Evolutionary conservation across 257 asterid species (phyloP).

Genomic region (Plectranthus barbatus): DNA sequence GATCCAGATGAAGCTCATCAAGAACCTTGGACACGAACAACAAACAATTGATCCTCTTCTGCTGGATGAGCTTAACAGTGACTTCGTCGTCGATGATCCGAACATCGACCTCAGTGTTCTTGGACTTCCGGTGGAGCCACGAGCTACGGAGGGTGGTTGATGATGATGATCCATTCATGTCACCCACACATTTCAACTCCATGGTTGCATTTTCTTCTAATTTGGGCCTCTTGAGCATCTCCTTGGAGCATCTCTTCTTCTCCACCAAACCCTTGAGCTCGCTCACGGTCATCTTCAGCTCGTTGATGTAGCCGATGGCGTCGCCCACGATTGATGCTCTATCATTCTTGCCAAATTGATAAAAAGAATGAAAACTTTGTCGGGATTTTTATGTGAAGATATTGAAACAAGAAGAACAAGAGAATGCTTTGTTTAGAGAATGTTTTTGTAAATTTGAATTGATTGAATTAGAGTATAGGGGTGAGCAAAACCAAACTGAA

Average conservation of each 20-base stretch:
- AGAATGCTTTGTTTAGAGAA: too few relatives aligned
- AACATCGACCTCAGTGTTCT: constrained; percentile 77
- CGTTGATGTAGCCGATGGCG: constrained; percentile 51
- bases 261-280: constrained; percentile 51
- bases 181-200: constrained; percentile 30
- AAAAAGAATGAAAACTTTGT: too few relatives aligned
- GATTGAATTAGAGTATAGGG: too few relatives aligned
- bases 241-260: constrained; percentile 59
- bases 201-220: constrained; percentile 24
- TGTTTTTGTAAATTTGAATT: too few relatives aligned
- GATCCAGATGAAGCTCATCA: constrained; percentile 80
- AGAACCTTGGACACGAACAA: constrained; percentile 63
- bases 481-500: too few relatives aligned
- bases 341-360: too few relatives aligned
- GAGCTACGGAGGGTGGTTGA: too few relatives aligned
- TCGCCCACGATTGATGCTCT: constrained; percentile 57
- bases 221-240: constrained; percentile 57
- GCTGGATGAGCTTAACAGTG: constrained; percentile 80
- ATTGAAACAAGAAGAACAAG: too few relatives aligned
- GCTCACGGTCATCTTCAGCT: constrained; percentile 51
- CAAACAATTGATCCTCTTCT: constrained; percentile 73
- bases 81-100: constrained; percentile 72
- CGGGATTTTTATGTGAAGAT: too few relatives aligned
- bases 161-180: too few relatives aligned
- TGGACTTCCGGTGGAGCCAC: constrained; percentile 75